Conservation (phyloP, 331 rosid species). For the Malus hybrid region DNA sequence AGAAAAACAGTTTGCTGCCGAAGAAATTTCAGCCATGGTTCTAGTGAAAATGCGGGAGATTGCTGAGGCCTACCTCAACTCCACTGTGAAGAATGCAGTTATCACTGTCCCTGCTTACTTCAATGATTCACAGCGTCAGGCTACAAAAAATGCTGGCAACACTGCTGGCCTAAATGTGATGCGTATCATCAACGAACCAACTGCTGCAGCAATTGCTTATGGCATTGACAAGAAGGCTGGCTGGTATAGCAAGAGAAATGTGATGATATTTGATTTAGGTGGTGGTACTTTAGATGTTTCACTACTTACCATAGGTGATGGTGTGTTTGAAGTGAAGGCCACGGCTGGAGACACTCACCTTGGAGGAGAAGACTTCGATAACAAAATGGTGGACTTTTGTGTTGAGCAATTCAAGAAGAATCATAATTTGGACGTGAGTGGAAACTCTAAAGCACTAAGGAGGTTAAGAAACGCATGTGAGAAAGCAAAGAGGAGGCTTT, state of each 20-base stretch:
- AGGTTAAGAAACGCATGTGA: too few species aligned
- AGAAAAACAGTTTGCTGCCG: slow-evolving; percentile 45
- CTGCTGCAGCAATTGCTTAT: slow-evolving; percentile 53
- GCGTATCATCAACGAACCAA: slow-evolving; percentile 53
- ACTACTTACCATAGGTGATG: too few species aligned
- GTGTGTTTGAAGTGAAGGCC: too few species aligned
- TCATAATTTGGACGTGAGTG: too few species aligned
- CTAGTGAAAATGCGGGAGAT: slow-evolving; percentile 46
- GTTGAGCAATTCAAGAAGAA: too few species aligned
- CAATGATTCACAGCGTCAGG: slow-evolving; percentile 44
- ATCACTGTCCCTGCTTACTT: slow-evolving; percentile 57
- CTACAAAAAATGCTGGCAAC: slow-evolving; percentile 47
- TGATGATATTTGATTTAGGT: too few species aligned
- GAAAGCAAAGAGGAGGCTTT: too few species aligned
- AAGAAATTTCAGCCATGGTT: slow-evolving; percentile 58
- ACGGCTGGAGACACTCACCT: too few species aligned
- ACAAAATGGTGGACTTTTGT: too few species aligned
- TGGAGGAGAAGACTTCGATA: too few species aligned
- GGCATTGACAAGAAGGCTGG: slow-evolving; percentile 44
- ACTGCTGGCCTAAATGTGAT: slow-evolving; percentile 45
- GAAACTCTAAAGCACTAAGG: too few species aligned
- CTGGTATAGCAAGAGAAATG: slow-evolving; percentile 40
- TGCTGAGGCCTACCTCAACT: slow-evolving; percentile 46
- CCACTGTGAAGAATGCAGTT: slow-evolving; percentile 38
- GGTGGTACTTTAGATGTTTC: too few species aligned